Evolutionary conservation across 352 stramenopile species (phyloP), one percentile per base, ranked within the genome.

Genomic region (Pythium chondricola): DNA sequence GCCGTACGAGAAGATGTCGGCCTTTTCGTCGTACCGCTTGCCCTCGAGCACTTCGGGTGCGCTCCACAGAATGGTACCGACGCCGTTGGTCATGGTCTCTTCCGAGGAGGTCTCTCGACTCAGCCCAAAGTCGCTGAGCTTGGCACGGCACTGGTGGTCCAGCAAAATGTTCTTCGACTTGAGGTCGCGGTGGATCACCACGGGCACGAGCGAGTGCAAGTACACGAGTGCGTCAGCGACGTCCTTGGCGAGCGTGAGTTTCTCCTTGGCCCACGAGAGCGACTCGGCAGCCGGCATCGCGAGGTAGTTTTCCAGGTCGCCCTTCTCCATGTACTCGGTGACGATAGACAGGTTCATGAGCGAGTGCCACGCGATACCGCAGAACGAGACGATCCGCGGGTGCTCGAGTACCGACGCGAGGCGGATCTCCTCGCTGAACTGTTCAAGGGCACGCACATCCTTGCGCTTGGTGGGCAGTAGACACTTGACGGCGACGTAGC

Each of bases 341-440:
- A 93, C 74, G 10, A 74, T 78, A 46, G 74, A 88, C 18, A 93
- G 37, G 35, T 93, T 81, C 30, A 75, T 36, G 22, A 90, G 58
- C 32, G 72, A 87, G 54, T 90, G 73, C 81, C 81, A 93, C 10
- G 75, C 80, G 16, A 90, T 73, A 10, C 84, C 84, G 25, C 77
- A 79, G 55, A 95, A 93, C 3, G 67, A 61, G 11, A 95, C 81
- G 45, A 95, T 95, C 9, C 78, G 66, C 14, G 84, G 79, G 47
- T 95, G 82, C 25, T 88, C 65, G 31, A 93, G 63, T 27, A 83
- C 56, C 1, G 79, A 85, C 1, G 85, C 76, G 47, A 95, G 73
- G 4, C 82, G 67, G 30, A 95, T 85, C 58, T 95, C 84, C 48
- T 91, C 79, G 0, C 70, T 67, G 43, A 95, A 95, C 44, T 77